Evolutionary conservation across 2,329 filamentous ascomycete genomes (phyloP).

Genomic region (Knufia petricola): DNA sequence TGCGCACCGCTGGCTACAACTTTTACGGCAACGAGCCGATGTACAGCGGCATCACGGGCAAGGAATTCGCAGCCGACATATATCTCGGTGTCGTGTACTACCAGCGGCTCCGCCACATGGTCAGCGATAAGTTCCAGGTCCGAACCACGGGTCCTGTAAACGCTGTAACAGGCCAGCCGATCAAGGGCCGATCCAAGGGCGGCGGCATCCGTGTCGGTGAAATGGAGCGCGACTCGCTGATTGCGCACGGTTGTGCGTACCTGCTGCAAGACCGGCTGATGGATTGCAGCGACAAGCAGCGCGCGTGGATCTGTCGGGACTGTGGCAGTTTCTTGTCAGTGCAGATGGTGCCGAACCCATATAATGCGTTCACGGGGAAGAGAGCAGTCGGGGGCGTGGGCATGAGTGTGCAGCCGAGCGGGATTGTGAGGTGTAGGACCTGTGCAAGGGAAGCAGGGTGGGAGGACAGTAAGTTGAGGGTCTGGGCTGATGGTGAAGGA

Average conservation of each 20-base stretch:
- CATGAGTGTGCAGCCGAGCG: conserved; percentile 34
- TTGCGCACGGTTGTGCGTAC: conserved; percentile 93
- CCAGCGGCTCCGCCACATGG: conserved; percentile 96
- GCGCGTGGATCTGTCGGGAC: conserved; percentile 76
- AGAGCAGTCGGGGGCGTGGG: conserved; percentile 55
- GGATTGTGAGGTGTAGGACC: conserved; percentile 65
- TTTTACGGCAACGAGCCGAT: conserved; percentile 98
- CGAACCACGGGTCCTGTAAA: conserved; percentile 91
- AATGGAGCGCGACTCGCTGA: conserved; percentile 93
- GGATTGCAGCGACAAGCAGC: conserved; percentile 92
- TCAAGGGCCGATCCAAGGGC: conserved; percentile 92
- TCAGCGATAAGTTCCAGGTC: conserved; percentile 99
- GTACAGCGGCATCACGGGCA: conserved; percentile 93
- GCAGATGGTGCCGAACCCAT: conserved; percentile 43
- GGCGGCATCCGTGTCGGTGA: conserved; percentile 98
- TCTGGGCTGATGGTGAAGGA: conserved; percentile 86
- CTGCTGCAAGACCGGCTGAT: conserved; percentile 88
- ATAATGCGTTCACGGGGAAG: conserved; percentile 13
- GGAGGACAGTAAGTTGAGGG: conserved; percentile 58
- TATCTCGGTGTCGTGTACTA: conserved; percentile 98
- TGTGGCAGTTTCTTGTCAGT: conserved; percentile 89
- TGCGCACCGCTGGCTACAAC: conserved; percentile 92
- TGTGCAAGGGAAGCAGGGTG: conserved; percentile 59
- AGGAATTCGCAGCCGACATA: conserved; percentile 89
- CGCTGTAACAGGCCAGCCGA: conserved; percentile 82